Percentiles rank a stretch among this genome's conserved stretches.
Conservation (phyloP, 805 yeast species). For the Yarrowia divulgata region DNA sequence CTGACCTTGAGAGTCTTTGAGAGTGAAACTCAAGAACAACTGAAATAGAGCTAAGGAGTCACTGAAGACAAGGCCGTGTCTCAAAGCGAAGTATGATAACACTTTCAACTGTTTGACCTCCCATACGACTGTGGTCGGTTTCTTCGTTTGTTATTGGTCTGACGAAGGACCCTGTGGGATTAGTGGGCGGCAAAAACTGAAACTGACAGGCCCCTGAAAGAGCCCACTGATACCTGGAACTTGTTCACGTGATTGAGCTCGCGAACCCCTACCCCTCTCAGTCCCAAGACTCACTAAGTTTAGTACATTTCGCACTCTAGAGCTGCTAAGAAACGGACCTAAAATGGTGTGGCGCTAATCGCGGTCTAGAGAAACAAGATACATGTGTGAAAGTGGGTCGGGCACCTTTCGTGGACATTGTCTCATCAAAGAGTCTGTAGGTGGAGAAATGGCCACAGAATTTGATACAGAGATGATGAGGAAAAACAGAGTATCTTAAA, state of each 20-base stretch:
- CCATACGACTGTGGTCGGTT: not conserved
- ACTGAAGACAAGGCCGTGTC: not conserved
- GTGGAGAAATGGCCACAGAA: not conserved
- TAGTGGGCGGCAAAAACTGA: not conserved
- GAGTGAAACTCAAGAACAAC: not conserved
- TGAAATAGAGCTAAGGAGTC: not conserved
- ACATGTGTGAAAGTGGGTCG: constrained; percentile 3
- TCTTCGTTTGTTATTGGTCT: not conserved
- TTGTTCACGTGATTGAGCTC: not conserved
- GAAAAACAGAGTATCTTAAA: constrained; percentile 23
- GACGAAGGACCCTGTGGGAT: too few relatives aligned
- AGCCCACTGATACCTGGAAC: not conserved
- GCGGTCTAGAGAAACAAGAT: constrained; percentile 10
- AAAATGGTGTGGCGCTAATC: constrained; percentile 22
- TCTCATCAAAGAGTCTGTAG: not conserved
- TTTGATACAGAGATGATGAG: not conserved
- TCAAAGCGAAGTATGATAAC: constrained; percentile 2
- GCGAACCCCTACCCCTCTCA: constrained; percentile 15
- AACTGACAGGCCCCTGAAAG: too few relatives aligned
- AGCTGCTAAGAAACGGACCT: constrained; percentile 19
- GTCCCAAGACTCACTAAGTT: constrained; percentile 26
- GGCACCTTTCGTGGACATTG: not conserved
- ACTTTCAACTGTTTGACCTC: not conserved
- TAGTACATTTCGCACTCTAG: constrained; percentile 28
- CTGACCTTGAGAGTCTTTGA: not conserved